Percentiles rank a stretch among this genome's conserved stretches.
Evolutionary conservation across 345 rosid species (phyloP).

Genomic region (Populus euphratica): DNA sequence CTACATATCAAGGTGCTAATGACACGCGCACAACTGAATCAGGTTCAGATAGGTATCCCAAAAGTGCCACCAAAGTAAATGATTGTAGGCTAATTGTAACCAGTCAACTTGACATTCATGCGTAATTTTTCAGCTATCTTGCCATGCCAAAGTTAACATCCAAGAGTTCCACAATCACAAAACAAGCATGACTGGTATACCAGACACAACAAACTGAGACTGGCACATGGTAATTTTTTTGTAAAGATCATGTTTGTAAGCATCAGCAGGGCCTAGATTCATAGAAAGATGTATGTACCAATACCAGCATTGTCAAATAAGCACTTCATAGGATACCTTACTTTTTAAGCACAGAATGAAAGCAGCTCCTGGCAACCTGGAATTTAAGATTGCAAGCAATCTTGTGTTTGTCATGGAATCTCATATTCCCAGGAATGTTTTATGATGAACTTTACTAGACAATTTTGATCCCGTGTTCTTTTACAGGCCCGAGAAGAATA

Average conservation of each 20-base stretch:
- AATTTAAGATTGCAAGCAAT: not conserved
- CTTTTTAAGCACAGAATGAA: too few relatives aligned
- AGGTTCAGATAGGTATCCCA: not conserved
- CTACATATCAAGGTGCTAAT: not conserved
- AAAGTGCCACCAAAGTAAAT: not conserved
- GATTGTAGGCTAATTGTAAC: not conserved
- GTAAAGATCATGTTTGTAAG: too few relatives aligned
- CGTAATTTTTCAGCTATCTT: not conserved
- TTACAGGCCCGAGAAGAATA: not conserved
- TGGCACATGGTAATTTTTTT: too few relatives aligned
- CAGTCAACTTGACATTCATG: not conserved
- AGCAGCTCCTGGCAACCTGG: not conserved
- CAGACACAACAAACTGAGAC: too few relatives aligned
- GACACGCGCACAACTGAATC: not conserved
- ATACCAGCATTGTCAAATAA: too few relatives aligned
- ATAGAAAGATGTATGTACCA: too few relatives aligned
- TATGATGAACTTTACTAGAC: not conserved
- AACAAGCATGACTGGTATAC: too few relatives aligned
- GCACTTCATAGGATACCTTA: too few relatives aligned
- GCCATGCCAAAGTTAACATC: not conserved
- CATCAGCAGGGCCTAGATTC: too few relatives aligned
- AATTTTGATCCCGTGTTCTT: not conserved
- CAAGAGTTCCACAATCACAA: too few relatives aligned
- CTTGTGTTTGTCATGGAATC: not conserved
- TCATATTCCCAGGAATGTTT: not conserved